phyloP scores from a whole-genome alignment of 805 yeast species.

The Allodekkera sacchari region DNA sequence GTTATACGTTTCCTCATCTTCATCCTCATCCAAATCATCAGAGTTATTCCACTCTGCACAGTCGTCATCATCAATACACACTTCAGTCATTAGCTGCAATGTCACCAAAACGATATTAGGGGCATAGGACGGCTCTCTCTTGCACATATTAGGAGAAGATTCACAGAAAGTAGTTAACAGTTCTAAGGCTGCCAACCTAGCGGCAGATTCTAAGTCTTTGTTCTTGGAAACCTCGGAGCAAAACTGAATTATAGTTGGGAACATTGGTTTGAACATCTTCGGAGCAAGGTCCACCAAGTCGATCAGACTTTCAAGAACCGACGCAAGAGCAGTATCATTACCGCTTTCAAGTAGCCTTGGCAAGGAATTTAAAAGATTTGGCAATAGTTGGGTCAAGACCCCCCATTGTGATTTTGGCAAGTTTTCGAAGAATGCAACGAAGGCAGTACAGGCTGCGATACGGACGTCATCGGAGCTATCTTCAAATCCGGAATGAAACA shows the following conservation, averaged over 20 bases:
- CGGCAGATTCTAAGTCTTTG: conserved; percentile 65
- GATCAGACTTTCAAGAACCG: conserved; percentile 82
- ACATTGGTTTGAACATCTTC: conserved; percentile 86
- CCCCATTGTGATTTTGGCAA: conserved; percentile 78
- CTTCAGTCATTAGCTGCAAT: conserved; percentile 83
- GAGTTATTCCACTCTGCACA: conserved; percentile 69
- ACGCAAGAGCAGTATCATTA: conserved; percentile 72
- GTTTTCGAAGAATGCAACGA: conserved; percentile 79
- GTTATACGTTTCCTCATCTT: conserved; percentile 77
- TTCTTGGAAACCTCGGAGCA: conserved; percentile 78
- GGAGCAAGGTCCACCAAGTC: conserved; percentile 93
- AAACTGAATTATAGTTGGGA: conserved; percentile 79
- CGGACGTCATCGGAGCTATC: conserved; percentile 78
- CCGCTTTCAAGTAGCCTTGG: conserved; percentile 77
- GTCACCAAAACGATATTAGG: conserved; percentile 64
- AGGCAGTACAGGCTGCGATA: conserved; percentile 87
- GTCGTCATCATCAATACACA: conserved; percentile 78
- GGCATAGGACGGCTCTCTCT: conserved; percentile 64
- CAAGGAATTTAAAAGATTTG: conserved; percentile 74
- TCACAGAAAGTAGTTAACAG: conserved; percentile 86
- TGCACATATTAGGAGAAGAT: conserved; percentile 93
- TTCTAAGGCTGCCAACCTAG: conserved; percentile 84
- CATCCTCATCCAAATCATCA: conserved; percentile 67
- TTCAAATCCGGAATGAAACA: conserved; percentile 74
- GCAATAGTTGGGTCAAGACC: conserved; percentile 67